Percentiles rank a stretch among this genome's conserved stretches.
These are phyloP conservation scores for Daldinia grandis DNA, from an alignment of 495 filamentous ascomycete species.

Conservation along the genomic window DNA sequence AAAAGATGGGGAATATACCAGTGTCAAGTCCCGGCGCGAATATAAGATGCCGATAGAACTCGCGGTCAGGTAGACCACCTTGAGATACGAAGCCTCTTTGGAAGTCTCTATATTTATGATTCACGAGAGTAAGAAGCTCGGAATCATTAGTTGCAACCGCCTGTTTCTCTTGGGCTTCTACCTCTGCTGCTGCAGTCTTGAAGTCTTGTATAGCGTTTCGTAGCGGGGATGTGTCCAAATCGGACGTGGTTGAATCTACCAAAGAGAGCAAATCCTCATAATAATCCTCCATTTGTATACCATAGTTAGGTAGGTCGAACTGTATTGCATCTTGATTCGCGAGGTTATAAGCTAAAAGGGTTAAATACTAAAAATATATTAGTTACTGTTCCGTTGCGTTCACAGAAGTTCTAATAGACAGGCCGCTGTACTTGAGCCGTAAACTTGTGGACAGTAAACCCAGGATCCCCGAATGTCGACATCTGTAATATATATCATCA, in stretches of 20 bases:
- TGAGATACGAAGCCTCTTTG: slow-evolving; percentile 81
- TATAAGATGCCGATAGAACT: slow-evolving; percentile 86
- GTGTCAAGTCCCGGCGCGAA: slow-evolving; percentile 72
- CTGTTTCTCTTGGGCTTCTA: slow-evolving; percentile 62
- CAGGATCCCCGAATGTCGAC: slow-evolving; percentile 76
- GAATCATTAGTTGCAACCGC: slow-evolving; percentile 71
- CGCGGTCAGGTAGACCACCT: slow-evolving; percentile 75
- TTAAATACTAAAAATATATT: slow-evolving; percentile 63
- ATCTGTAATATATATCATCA: slow-evolving; percentile 51
- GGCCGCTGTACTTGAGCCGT: slow-evolving; percentile 60
- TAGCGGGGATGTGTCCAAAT: slow-evolving; percentile 48
- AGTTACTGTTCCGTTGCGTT: not conserved
- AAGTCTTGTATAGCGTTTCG: slow-evolving; percentile 57
- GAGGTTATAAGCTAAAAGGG: slow-evolving; percentile 76
- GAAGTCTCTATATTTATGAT: slow-evolving; percentile 72
- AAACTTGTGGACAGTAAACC: slow-evolving; percentile 75
- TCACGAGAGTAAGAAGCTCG: slow-evolving; percentile 68
- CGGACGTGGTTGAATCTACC: slow-evolving; percentile 53
- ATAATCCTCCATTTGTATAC: slow-evolving; percentile 65
- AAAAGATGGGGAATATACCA: slow-evolving; percentile 66
- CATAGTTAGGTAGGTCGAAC: slow-evolving; percentile 76
- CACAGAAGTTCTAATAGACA: slow-evolving; percentile 56
- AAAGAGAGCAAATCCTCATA: slow-evolving; percentile 64
- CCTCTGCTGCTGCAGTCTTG: slow-evolving; percentile 60
- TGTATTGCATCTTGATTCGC: slow-evolving; percentile 77